Evolutionary conservation across 441 rosid genomes (phyloP), one percentile per base, ranked within the genome.

Genomic region (Codiaeum variegatum): DNA sequence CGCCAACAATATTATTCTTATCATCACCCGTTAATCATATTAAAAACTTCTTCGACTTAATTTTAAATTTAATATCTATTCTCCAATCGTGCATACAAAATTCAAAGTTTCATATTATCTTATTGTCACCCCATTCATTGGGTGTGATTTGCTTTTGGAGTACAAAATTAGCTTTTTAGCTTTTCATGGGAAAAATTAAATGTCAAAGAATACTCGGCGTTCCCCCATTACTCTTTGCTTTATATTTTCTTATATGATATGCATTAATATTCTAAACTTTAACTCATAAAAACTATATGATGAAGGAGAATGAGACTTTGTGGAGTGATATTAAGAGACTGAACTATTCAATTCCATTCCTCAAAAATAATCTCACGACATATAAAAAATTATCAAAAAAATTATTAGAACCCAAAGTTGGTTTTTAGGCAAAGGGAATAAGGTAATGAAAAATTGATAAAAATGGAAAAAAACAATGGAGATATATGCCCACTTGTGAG

Each of bases 401-500:
- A 47, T 47, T 47, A 16, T 36, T 36, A 52, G 6, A 5, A n/a
- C 58, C 58, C 26, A 52, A 19, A 52, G 21, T n/a, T 54, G 13
- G 0, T 54, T 0, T 54, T 54, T 54, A 21, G 15, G 15, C 3
- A 1, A 7, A 21, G 59, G 5, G 28, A 8, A 23, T 54, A 54
- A 21, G 15, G 13, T 9, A 23, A 21, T 23, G 10, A 54, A 54
- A 51, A 23, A 21, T 21, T 23, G 13, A 54, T 7, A 54, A 54
- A 56, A 21, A 24, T 0, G 40, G 24, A 54, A 69, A 16, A 31
- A 5, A 69, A 55, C 7, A 69, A 18, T 26, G 15, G n/a, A n/a
- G n/a, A 29, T 24, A 36, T 11, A 51, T 23, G n/a, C 59, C 76
- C 73, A 61, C 65, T 52, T 67, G 68, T 4, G 9, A 38, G 56